These are phyloP conservation scores for Setomelanomma holmii DNA, from an alignment of 2,329 filamentous ascomycete species.

Conservation along the genomic window DNA sequence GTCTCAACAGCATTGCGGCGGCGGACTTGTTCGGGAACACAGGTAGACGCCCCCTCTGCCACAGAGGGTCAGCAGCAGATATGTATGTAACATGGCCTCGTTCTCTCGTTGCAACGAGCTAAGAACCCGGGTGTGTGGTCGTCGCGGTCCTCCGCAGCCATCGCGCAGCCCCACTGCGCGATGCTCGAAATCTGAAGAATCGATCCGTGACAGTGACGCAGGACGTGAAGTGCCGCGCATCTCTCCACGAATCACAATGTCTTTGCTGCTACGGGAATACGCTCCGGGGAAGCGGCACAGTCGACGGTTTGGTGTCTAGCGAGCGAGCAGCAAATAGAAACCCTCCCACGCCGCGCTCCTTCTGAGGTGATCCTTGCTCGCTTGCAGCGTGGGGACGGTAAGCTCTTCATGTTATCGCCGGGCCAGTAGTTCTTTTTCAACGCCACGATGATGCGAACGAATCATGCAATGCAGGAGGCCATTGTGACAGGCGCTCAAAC, in stretches of 20 bases:
- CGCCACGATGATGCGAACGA: slow-evolving; percentile 34
- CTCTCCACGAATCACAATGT: slow-evolving; percentile 13
- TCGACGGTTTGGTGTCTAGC: slow-evolving; percentile 25
- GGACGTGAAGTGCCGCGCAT: slow-evolving; percentile 18
- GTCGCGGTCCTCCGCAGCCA: slow-evolving; percentile 32
- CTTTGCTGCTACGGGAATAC: slow-evolving; percentile 6
- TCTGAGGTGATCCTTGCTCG: slow-evolving; percentile 27
- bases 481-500: slow-evolving; percentile 36
- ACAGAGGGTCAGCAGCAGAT: slow-evolving; percentile 30
- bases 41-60: slow-evolving; percentile 23
- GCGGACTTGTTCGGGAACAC: slow-evolving; percentile 47
- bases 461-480: slow-evolving; percentile 38
- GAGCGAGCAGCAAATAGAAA: slow-evolving; percentile 27
- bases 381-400: slow-evolving; percentile 35
- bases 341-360: slow-evolving; percentile 11
- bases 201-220: slow-evolving; percentile 28
- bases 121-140: slow-evolving; percentile 39
- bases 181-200: slow-evolving; percentile 21
- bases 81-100: slow-evolving; percentile 47
- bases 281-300: slow-evolving; percentile 42
- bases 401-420: slow-evolving; percentile 31
- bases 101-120: slow-evolving; percentile 41
- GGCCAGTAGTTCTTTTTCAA: slow-evolving; percentile 38
- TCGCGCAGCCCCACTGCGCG: slow-evolving; percentile 20
- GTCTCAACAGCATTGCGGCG: slow-evolving; percentile 34